phyloP scores from a whole-genome alignment of 768 basidiomycete species.

The Boletus fagicola region DNA sequence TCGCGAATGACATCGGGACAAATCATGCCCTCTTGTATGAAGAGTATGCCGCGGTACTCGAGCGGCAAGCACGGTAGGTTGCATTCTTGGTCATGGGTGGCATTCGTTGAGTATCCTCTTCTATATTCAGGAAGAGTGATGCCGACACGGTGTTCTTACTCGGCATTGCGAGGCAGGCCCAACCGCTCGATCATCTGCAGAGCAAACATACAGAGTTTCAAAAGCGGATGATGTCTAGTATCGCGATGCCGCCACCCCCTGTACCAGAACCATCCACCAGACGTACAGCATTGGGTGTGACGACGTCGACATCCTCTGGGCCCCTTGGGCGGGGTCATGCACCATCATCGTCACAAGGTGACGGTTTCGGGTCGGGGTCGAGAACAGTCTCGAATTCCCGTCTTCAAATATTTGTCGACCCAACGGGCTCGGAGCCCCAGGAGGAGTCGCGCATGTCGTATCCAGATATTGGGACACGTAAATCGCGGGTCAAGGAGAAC shows the following conservation, averaged over 20 bases:
- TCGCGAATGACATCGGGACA: slow-evolving; percentile 90
- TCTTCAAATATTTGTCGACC: slow-evolving; percentile 73
- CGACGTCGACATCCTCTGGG: slow-evolving; percentile 37
- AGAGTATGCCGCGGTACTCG: slow-evolving; percentile 83
- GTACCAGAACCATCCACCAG: slow-evolving; percentile 37
- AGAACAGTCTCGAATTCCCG: slow-evolving; percentile 51
- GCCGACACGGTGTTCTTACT: slow-evolving; percentile 90
- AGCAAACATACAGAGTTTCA: slow-evolving; percentile 83
- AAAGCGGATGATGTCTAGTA: slow-evolving; percentile 76
- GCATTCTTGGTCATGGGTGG: slow-evolving; percentile 31
- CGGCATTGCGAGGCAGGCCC: slow-evolving; percentile 80
- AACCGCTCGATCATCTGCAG: slow-evolving; percentile 78
- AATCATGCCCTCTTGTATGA: slow-evolving; percentile 82
- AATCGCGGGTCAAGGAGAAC: slow-evolving; percentile 78
- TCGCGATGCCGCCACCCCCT: slow-evolving; percentile 38
- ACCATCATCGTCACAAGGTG: slow-evolving; percentile 22
- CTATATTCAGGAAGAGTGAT: slow-evolving; percentile 63
- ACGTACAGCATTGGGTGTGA: slow-evolving; percentile 47
- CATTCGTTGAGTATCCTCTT: slow-evolving; percentile 18
- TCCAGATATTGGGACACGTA: slow-evolving; percentile 75
- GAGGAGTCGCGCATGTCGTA: slow-evolving; percentile 49
- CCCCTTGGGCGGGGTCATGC: slow-evolving; percentile 16
- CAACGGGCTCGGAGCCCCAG: slow-evolving; percentile 50
- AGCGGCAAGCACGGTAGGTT: slow-evolving; percentile 74
- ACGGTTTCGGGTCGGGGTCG: slow-evolving; percentile 33